These are phyloP conservation scores for Xerocomus brunneocitrinus DNA, from an alignment of 768 basidiomycete genomes.

Conservation along the genomic window DNA sequence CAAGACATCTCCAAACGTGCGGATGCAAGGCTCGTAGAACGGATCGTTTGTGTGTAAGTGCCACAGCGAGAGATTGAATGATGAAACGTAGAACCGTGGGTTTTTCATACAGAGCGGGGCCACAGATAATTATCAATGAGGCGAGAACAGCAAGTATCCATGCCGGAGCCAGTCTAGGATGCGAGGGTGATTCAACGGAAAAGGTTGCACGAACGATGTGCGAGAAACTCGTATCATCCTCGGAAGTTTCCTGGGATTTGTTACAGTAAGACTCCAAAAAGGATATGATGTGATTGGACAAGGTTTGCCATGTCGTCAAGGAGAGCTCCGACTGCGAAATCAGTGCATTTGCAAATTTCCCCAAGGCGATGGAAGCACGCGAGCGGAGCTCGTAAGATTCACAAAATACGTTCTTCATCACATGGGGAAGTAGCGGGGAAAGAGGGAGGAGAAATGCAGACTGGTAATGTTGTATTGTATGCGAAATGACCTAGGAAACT, in stretches of 20 bases:
- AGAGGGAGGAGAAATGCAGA: conserved; percentile 16
- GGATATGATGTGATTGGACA: conserved; percentile 25
- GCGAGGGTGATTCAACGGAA: conserved; percentile 15
- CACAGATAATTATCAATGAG: conserved; percentile 46
- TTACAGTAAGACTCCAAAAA: conserved; percentile 22
- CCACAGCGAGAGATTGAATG: conserved; percentile 31
- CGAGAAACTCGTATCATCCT: conserved; percentile 19
- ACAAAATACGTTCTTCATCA: conserved; percentile 14
- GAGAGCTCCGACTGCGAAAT: conserved; percentile 32
- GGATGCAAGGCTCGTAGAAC: conserved; percentile 37
- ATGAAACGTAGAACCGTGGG: conserved; percentile 36
- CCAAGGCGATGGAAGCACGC: conserved; percentile 20
- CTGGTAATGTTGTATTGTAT: conserved; percentile 18
- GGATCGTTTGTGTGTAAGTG: conserved; percentile 33
- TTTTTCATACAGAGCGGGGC: conserved; percentile 40
- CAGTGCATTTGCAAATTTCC: conserved; percentile 27
- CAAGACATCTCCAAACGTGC: conserved; percentile 48
- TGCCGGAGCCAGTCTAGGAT: conserved; percentile 29
- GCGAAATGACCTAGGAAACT: conserved; percentile 18
- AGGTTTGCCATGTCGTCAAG: conserved; percentile 17
- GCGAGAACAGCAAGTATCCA: conserved; percentile 45
- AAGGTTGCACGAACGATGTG: conserved; percentile 28
- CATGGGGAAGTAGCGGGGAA: conserved; percentile 19
- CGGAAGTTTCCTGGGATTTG: not conserved
- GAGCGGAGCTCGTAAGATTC: conserved; percentile 17